Percentiles rank a stretch among this genome's conserved stretches.
Evolutionary conservation across 1,284 basidiomycete genomes (phyloP).

Genomic region (Afroboletus lepidellus): DNA sequence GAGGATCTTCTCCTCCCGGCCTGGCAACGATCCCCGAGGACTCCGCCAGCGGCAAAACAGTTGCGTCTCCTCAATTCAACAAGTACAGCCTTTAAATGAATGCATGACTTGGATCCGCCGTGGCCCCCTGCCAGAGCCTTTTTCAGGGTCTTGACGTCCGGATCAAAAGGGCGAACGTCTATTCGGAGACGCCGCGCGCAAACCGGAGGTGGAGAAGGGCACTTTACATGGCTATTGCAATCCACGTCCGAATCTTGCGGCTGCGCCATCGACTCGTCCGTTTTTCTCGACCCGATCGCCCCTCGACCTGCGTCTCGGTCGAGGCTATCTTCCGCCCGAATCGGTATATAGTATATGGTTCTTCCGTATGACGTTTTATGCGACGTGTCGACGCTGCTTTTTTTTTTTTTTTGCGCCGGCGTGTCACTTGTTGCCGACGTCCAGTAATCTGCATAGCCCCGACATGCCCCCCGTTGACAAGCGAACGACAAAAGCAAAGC

Average conservation of each 20-base stretch:
- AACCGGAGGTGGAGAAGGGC: neutral
- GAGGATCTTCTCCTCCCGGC: constrained; percentile 20
- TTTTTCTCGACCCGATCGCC: constrained; percentile 6
- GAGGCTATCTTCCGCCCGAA: constrained; percentile 8
- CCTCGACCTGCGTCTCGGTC: neutral
- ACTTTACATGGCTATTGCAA: neutral
- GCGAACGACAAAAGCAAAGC: constrained; percentile 7
- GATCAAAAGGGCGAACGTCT: constrained; percentile 13
- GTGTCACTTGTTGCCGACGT: constrained; percentile 2
- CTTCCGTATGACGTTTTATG: constrained; percentile 9
- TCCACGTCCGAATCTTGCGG: constrained; percentile 1
- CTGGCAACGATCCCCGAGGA: constrained; percentile 21
- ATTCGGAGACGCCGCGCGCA: constrained; percentile 1
- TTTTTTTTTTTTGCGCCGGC: neutral
- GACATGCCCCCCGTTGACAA: neutral
- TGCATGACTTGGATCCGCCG: constrained; percentile 19
- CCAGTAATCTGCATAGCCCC: constrained; percentile 19
- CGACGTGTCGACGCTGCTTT: neutral
- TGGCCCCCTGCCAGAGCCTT: neutral
- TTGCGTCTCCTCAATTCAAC: constrained; percentile 2
- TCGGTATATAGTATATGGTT: neutral
- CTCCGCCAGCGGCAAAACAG: constrained; percentile 6
- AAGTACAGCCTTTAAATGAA: constrained; percentile 13
- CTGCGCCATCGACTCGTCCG: neutral
- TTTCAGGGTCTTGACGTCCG: constrained; percentile 18